Evolutionary conservation across 202 grass and related monocot species (phyloP).

Genomic region (Schoenoplectus tabernaemontani): DNA sequence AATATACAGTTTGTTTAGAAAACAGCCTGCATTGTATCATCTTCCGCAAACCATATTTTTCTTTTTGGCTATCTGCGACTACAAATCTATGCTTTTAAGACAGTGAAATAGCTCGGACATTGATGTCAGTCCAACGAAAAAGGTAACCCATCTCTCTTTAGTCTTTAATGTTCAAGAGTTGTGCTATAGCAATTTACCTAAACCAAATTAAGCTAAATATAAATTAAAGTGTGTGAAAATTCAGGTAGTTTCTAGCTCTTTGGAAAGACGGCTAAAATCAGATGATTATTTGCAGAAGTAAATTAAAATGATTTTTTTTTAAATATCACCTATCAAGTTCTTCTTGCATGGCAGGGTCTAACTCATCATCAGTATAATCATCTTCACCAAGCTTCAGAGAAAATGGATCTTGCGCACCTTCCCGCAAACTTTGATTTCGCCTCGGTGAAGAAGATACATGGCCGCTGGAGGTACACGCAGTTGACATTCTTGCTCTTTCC

Average conservation of each 20-base stretch:
- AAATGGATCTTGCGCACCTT: conserved; percentile 65
- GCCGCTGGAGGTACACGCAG: conserved; percentile 27
- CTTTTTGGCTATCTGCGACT: too few species aligned
- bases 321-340: conserved; percentile 87
- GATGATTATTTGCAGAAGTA: neutral
- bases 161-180: too few species aligned
- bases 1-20: neutral
- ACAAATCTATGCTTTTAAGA: too few species aligned
- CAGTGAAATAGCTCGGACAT: too few species aligned
- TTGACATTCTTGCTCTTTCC: conserved; percentile 36
- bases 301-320: neutral
- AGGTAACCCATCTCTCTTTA: too few species aligned
- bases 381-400: conserved; percentile 43
- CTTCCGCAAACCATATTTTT: too few species aligned
- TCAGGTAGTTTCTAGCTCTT: neutral
- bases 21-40: too few species aligned
- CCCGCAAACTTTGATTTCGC: conserved; percentile 44
- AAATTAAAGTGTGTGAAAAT: neutral
- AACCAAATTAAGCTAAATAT: too few species aligned
- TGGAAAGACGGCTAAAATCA: conserved; percentile 10
- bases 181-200: too few species aligned
- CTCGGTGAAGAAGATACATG: conserved; percentile 49
- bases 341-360: conserved; percentile 98
- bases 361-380: conserved; percentile 84
- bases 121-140: too few species aligned